Evolutionary conservation across 495 filamentous ascomycete genomes (phyloP).

Genomic region (Haplographium delicatum): DNA sequence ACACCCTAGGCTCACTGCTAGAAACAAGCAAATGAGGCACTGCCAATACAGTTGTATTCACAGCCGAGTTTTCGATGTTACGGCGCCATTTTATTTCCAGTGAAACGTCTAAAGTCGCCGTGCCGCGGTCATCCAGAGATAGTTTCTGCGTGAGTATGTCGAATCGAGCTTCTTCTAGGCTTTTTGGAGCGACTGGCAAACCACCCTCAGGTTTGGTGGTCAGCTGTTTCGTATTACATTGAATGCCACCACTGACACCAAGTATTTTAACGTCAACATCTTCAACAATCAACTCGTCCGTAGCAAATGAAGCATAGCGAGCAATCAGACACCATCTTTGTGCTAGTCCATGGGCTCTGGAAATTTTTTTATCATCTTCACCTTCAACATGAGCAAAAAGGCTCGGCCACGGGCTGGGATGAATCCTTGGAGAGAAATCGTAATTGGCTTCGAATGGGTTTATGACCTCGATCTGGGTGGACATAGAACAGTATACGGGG

Average conservation of each 20-base stretch:
- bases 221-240: constrained; percentile 31
- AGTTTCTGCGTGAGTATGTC: constrained; percentile 63
- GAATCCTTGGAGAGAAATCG: constrained; percentile 70
- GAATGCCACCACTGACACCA: constrained; percentile 46
- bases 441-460: constrained; percentile 87
- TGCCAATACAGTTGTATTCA: constrained; percentile 57
- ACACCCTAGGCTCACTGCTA: constrained; percentile 79
- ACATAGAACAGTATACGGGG: constrained; percentile 66
- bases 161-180: constrained; percentile 61
- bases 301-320: constrained; percentile 65
- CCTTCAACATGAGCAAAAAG: constrained; percentile 61
- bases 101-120: constrained; percentile 65
- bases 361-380: constrained; percentile 30
- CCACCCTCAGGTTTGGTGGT: constrained; percentile 22
- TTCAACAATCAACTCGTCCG: constrained; percentile 62
- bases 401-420: constrained; percentile 77
- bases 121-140: constrained; percentile 72
- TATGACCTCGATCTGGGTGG: constrained; percentile 62
- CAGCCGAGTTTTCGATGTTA: constrained; percentile 20
- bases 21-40: constrained; percentile 76
- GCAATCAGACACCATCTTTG: constrained; percentile 78
- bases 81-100: constrained; percentile 75
- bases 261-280: constrained; percentile 54
- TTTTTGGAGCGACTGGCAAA: constrained; percentile 25
- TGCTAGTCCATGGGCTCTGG: constrained; percentile 49